Percentiles rank a stretch among this genome's conserved stretches.
Evolutionary conservation across 441 rosid species (phyloP).

Genomic region (Gossypium trilobum): DNA sequence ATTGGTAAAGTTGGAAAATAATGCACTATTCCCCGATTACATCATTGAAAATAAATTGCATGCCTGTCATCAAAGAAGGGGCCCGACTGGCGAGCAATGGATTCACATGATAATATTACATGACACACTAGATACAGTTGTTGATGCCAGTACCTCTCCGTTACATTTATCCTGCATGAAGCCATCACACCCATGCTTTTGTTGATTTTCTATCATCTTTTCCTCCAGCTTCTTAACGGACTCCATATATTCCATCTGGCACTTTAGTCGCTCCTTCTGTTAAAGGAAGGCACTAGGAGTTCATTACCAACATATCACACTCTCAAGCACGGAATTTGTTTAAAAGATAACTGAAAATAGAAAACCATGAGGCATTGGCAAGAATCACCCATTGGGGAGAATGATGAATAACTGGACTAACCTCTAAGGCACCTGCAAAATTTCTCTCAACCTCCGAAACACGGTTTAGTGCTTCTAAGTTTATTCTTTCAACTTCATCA

Average conservation of each 20-base stretch:
- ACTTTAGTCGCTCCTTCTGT: constrained; percentile 79
- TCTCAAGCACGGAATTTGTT: neutral
- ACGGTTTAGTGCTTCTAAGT: constrained; percentile 58
- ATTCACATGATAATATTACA: neutral
- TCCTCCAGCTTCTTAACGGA: constrained; percentile 90
- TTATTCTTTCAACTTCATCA: constrained; percentile 77
- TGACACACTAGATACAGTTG: constrained; percentile 5
- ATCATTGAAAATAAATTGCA: neutral
- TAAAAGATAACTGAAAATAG: neutral
- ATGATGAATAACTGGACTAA: constrained; percentile 24
- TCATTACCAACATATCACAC: neutral
- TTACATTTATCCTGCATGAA: constrained; percentile 28
- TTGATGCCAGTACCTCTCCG: constrained; percentile 45
- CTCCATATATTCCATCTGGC: constrained; percentile 93
- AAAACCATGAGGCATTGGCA: neutral
- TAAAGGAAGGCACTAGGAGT: constrained; percentile 6
- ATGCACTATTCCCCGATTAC: neutral
- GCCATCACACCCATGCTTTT: constrained; percentile 44
- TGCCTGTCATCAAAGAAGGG: neutral
- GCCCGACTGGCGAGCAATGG: constrained; percentile 3
- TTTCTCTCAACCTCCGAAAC: constrained; percentile 73
- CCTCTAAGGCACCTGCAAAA: constrained; percentile 88
- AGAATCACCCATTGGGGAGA: neutral
- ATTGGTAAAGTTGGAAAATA: constrained; percentile 2
- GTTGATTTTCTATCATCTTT: constrained; percentile 62